Base-by-base conservation (phyloP, 164 flowering plant genomes). In the Protea cynaroides region DNA sequence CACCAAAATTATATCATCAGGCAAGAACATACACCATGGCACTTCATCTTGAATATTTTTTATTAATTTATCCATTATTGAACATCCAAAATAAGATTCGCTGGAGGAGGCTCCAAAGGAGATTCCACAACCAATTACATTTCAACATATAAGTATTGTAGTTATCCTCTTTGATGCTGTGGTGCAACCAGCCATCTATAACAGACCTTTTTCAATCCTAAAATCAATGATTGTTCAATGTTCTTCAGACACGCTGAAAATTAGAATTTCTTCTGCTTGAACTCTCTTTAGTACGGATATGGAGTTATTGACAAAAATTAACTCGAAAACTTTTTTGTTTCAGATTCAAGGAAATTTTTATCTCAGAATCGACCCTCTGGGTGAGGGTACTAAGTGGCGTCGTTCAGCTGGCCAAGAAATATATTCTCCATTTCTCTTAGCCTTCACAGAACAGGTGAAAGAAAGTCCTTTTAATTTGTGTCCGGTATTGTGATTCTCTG, bases 321-420 rank as follows among this genome's bases (percentile, higher is more conserved):
- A 17, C 22, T 23, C 5, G 38, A 60, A 10, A 25, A 18, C 18
- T 38, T 61, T n/a, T 68, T 47, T n/a, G n/a, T n/a, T 75, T 37
- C 85, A 94, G 97, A 69, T 94, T 64, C 87, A 81, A 76, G 98
- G 98, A 65, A 94, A 83, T 70, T 82, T 74, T 49, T 94, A 86
- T 71, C 63, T 81, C 61, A 80, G 89, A 80, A 80, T 90, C 69
- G 96, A 91, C 67, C 90, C 86, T 10, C 55, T 76, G 10, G 96
- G 97, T 62, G 88, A 89, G 62, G 98, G 98, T 72, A 95, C 98
- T n/a, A 85, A 82, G 69, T 94, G 98, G 98, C 91, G 96, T n/a
- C 93, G 97, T 40, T 64, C 84, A 70, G 76, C 74, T 71, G 97
- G 97, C 17, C 98, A 94, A 73, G 98, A 94, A 74, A 81, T 90